Evolutionary conservation across 805 yeast species (phyloP).

Genomic region (Grigorovia yakushimaensis): DNA sequence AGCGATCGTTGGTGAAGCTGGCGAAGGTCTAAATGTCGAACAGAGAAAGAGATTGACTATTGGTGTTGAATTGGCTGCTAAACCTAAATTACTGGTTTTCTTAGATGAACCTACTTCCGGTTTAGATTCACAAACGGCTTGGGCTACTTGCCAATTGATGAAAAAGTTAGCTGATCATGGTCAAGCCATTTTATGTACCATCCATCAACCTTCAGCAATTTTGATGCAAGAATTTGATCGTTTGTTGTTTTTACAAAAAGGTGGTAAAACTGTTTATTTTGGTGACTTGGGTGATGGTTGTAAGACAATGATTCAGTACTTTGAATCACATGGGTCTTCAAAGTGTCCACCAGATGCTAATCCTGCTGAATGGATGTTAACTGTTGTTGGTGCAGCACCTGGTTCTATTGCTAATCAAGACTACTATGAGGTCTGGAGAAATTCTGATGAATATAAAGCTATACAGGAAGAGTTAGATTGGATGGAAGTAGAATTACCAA

Average conservation of each 20-base stretch:
- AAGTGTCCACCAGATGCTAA: conserved; percentile 61
- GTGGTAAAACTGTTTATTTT: conserved; percentile 68
- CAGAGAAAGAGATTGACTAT: conserved; percentile 54
- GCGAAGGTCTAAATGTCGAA: conserved; percentile 58
- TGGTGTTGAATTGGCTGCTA: conserved; percentile 60
- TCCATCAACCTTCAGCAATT: conserved; percentile 80
- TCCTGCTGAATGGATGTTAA: conserved; percentile 91
- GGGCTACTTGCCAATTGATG: conserved; percentile 55
- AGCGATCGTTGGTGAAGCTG: conserved; percentile 66
- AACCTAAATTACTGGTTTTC: conserved; percentile 49
- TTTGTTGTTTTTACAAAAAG: conserved; percentile 55
- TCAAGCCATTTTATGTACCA: conserved; percentile 62
- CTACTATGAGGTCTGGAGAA: conserved; percentile 68
- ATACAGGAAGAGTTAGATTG: conserved; percentile 49
- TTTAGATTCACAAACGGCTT: conserved; percentile 58
- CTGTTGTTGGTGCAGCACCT: conserved; percentile 76
- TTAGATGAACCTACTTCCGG: conserved; percentile 65
- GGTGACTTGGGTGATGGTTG: conserved; percentile 58
- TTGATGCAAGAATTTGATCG: conserved; percentile 71
- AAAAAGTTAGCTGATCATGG: conserved; percentile 50
- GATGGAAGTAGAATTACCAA: conserved; percentile 53
- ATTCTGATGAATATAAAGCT: conserved; percentile 50
- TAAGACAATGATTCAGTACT: conserved; percentile 49
- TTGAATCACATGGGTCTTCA: conserved; percentile 56
- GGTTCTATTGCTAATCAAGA: conserved; percentile 67